Base-by-base conservation (phyloP, 2,329 filamentous ascomycete species). In the Cladorrhinum sp. region DNA sequence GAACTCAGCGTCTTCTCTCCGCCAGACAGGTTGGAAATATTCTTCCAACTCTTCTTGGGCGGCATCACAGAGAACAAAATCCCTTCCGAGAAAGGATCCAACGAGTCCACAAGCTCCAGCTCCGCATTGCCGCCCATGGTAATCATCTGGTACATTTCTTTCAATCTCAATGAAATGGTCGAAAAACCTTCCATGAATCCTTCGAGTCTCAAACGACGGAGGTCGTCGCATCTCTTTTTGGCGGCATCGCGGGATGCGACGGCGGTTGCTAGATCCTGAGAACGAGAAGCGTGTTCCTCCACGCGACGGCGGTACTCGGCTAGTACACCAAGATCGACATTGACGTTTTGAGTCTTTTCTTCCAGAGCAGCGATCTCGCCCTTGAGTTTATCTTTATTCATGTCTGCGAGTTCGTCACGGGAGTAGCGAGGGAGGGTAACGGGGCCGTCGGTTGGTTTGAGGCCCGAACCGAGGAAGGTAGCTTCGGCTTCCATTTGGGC, bases 71-170 rank as follows among this genome's bases (percentile, higher is more conserved):
- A 94, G 80, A 99, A 99, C 53, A 97, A 75, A 64, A 99, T 98
- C 24, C 95, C 95, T 76, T 99, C 95, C 6, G 90, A 92, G 80
- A 99, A 99, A 0, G 95, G 95, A 73, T 99, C 96, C 2, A 99
- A 80, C 18, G 89, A 94, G 78, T 99, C 95, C 46, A 99, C 95
- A 23, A 99, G 86, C 75, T 99, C 96, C 12, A 99, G 85, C 77
- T 99, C 95, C 0, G 95, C 95, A 70, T 99, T 99, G 59, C 95
- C 95, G 64, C 95, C 95, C 92, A 99, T 98, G 21, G 95, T 99
- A 74, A 99, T 99, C 93, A 99, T 97, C 74, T 99, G 95, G 78
- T 99, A 99, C 95, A 99, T 99, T 73, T 99, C 95, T 80, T 99
- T 99, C 51, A 99, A 82, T 0, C 94, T 90, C 23, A 97, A 82